Percentiles rank a stretch among this genome's conserved stretches.
These are phyloP conservation scores for Diaporthe sp. DNA, from an alignment of 2,329 filamentous ascomycete genomes.

Conservation along the genomic window DNA sequence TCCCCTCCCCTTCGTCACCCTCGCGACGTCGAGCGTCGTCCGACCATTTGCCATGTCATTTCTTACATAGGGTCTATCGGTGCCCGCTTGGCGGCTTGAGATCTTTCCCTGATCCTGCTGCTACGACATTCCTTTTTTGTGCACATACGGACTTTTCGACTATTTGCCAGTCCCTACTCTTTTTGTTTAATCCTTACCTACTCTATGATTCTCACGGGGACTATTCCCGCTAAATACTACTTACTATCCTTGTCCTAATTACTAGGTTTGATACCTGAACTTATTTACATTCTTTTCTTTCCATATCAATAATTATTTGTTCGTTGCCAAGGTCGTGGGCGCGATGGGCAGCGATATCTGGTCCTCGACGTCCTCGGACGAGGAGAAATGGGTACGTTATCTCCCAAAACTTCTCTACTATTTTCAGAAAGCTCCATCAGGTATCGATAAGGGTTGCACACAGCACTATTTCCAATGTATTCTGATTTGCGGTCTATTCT, in stretches of 20 bases:
- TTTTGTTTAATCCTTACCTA: conserved; percentile 2
- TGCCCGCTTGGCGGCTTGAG: conserved; percentile 21
- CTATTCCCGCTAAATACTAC: background rate
- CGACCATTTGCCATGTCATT: conserved; percentile 6
- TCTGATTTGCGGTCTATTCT: background rate
- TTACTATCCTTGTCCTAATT: background rate
- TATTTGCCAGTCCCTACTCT: conserved; percentile 17
- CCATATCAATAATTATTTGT: background rate
- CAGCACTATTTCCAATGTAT: background rate
- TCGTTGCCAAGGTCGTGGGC: background rate
- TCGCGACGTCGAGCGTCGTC: conserved; percentile 10
- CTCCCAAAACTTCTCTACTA: background rate
- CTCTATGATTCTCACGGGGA: background rate
- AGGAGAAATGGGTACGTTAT: conserved; percentile 23
- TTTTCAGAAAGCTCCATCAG: background rate
- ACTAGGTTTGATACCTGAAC: conserved; percentile 26
- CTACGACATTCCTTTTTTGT: conserved; percentile 14
- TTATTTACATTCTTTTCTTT: background rate
- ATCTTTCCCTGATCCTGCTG: background rate
- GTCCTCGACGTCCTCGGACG: conserved; percentile 19
- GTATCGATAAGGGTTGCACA: background rate
- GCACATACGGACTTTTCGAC: conserved; percentile 5
- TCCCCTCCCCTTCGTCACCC: background rate
- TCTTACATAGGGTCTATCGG: conserved; percentile 18
- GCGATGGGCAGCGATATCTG: conserved; percentile 24